Evolutionary conservation across 805 yeast species (phyloP).

Genomic region (Cyberlindnera saturnus): DNA sequence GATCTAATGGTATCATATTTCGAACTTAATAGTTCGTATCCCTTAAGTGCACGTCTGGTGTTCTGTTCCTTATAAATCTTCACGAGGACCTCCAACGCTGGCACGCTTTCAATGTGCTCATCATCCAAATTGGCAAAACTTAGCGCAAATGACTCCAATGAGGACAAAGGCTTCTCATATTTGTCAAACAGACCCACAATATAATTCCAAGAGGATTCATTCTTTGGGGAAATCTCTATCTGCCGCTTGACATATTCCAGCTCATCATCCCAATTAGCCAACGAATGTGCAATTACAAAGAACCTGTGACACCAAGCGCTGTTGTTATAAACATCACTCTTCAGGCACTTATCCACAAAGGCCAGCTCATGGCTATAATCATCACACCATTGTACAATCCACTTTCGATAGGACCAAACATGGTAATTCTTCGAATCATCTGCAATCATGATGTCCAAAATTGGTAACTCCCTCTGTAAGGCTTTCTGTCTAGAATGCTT

Average conservation of each 20-base stretch:
- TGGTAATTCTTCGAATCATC: constrained; percentile 90
- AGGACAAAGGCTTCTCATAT: constrained; percentile 25
- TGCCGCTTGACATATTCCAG: constrained; percentile 41
- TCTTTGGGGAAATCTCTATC: constrained; percentile 66
- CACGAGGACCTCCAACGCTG: constrained; percentile 60
- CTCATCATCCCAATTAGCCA: constrained; percentile 35
- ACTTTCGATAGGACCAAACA: constrained; percentile 89
- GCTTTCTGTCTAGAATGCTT: constrained; percentile 30
- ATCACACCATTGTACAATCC: constrained; percentile 61
- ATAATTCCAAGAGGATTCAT: constrained; percentile 85
- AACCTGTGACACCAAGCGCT: constrained; percentile 91
- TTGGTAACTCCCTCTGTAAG: constrained; percentile 54
- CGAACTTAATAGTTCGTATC: constrained; percentile 45
- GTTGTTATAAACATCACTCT: constrained; percentile 73
- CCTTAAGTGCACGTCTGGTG: constrained; percentile 30
- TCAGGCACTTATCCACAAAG: constrained; percentile 43
- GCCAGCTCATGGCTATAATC: constrained; percentile 45
- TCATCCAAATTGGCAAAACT: constrained; percentile 31
- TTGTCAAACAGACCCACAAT: constrained; percentile 48
- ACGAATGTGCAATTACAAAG: constrained; percentile 36
- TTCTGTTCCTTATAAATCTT: constrained; percentile 31
- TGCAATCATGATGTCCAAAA: constrained; percentile 60
- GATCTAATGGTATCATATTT: constrained; percentile 57
- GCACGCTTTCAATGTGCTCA: constrained; percentile 36
- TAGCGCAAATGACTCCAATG: constrained; percentile 40